Conservation (phyloP, 495 filamentous ascomycete genomes). For the Hypoxylon lienhwacheense region DNA sequence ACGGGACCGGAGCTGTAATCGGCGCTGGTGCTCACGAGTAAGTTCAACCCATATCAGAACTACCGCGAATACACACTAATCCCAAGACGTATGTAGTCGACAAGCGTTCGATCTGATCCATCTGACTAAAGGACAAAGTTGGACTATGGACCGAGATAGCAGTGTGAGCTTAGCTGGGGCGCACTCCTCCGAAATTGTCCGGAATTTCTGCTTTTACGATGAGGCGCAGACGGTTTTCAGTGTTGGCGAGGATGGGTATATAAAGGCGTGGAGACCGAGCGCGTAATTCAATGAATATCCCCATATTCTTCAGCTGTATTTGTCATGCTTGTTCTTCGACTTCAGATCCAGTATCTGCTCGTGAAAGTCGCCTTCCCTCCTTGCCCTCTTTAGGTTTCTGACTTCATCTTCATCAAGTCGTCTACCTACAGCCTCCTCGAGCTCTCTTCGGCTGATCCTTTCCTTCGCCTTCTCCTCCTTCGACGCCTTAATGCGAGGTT, state of each 20-base stretch:
- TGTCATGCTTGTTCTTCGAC: conserved; percentile 96
- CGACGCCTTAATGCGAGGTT: conserved; percentile 72
- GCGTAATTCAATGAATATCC: conserved; percentile 12
- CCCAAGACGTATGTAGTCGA: conserved; percentile 48
- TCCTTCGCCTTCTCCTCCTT: conserved; percentile 80
- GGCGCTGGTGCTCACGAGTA: conserved; percentile 64
- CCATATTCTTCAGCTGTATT: conserved; percentile 56
- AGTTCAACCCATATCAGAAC: conserved; percentile 17
- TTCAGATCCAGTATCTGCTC: conserved; percentile 85
- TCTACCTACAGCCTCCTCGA: conserved; percentile 80
- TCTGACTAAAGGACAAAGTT: conserved; percentile 58
- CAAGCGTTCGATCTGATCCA: conserved; percentile 69
- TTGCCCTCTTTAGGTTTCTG: conserved; percentile 74
- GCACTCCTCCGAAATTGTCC: conserved; percentile 82
- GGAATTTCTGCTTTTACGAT: conserved; percentile 74
- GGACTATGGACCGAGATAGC: conserved; percentile 62
- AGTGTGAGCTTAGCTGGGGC: conserved; percentile 70
- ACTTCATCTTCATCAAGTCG: conserved; percentile 84
- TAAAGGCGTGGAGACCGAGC: conserved; percentile 63
- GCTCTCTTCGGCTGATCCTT: conserved; percentile 83
- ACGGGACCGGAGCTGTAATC: conserved; percentile 61
- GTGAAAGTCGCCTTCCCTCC: conserved; percentile 86
- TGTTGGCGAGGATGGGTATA: conserved; percentile 74
- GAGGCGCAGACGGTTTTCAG: conserved; percentile 73
- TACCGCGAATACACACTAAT: conserved; percentile 9